Conservation (phyloP, 768 basidiomycete genomes). For the Russula lepida region DNA sequence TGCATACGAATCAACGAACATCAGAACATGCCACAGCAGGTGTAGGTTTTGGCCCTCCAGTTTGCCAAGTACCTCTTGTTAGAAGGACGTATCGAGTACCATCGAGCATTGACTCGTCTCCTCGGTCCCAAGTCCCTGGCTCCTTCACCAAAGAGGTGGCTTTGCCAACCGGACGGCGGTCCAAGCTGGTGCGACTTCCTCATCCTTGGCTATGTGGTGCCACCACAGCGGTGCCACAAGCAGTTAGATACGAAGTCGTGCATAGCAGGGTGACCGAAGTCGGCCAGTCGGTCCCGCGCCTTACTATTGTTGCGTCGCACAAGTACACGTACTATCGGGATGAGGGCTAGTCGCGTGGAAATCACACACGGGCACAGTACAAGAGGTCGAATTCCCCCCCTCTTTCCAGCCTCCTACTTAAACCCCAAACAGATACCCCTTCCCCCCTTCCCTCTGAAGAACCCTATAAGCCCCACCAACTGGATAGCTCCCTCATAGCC, state of each 20-base stretch:
- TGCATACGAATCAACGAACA: neutral
- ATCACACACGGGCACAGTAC: neutral
- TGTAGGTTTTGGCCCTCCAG: neutral
- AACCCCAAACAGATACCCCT: neutral
- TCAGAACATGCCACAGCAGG: constrained; percentile 3
- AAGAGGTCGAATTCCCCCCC: constrained; percentile 7
- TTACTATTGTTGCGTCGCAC: constrained; percentile 2
- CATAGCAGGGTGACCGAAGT: constrained; percentile 7
- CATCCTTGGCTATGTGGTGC: constrained; percentile 2
- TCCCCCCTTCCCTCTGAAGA: neutral
- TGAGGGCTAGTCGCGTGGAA: constrained; percentile 13
- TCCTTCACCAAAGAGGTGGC: neutral
- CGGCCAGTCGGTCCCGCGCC: constrained; percentile 3
- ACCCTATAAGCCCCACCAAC: neutral
- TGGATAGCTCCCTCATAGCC: neutral
- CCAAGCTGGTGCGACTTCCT: neutral
- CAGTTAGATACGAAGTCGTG: constrained; percentile 1
- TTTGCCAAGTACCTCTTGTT: neutral
- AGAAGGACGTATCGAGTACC: neutral
- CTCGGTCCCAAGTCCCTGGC: neutral
- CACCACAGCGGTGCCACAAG: constrained; percentile 17
- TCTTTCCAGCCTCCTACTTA: neutral
- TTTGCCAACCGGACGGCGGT: neutral
- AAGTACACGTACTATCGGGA: constrained; percentile 20
- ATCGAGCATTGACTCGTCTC: neutral